Evolutionary conservation across 2,329 filamentous ascomycete species (phyloP), one percentile per base, ranked within the genome.

Genomic region (Penicillium palitans): DNA sequence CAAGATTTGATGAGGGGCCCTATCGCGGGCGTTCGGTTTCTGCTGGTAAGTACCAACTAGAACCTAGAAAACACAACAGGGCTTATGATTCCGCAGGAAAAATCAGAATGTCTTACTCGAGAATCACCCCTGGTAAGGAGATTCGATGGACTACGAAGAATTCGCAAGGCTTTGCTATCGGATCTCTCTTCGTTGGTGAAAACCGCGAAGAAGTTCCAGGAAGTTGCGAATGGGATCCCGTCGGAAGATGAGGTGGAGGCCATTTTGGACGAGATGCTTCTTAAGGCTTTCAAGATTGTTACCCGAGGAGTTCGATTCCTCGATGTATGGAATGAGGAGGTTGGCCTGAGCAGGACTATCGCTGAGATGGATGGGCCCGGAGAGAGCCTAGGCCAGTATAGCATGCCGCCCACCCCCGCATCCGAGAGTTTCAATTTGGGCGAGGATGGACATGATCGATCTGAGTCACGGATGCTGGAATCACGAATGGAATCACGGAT

Each of bases 1-100:
- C 91, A 96, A 72, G 93, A 97, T 71, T 95, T 96, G 72, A 93
- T 97, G 82, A 89, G 92, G 76, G 91, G 91, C 25, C 88, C 97
- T 71, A 96, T 98, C 69, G 93, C 92, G 9, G 95, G 95, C 33
- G 93, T 98, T 57, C 87, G 95, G 48, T 93, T 89, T 77, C 83
- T 99, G 42, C 75, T 99, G 75, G 91, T 96, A 83, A 78, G 90
- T 82, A 52, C 17, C 13, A 6, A 33, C n/a, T 17, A 10, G 6
- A 39, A 25, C 19, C 6, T 27, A 21, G n/a, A 27, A 15, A 17
- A 59, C 31, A 48, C 10, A 17, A 59, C 49, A 49, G 39, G 31
- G 47, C 55, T 56, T 51, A 66, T 72, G 41, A 72, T 66, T 64
- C 56, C 64, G 68, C 42, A 96, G 91, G 93, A 98, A 81, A 88